phyloP scores from a whole-genome alignment of 2,329 filamentous ascomycete genomes.

The Chaetomiaceae sp. region DNA sequence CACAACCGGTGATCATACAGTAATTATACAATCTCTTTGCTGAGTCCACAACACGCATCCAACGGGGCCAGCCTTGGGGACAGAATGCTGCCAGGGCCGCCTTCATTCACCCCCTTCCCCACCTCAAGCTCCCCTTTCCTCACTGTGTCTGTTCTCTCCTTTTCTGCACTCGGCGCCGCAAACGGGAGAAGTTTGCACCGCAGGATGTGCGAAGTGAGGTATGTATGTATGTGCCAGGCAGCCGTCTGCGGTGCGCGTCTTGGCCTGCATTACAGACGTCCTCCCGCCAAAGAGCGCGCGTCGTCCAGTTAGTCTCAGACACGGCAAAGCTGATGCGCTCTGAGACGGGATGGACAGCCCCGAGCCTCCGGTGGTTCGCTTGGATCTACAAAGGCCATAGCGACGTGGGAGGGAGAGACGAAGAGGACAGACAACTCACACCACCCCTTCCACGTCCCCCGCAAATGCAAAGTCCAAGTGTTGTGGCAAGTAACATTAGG shows the following conservation, averaged over 20 bases:
- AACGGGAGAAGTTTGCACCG: too few relatives aligned
- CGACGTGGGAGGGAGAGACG: neutral
- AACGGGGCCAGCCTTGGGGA: too few relatives aligned
- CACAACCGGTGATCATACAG: too few relatives aligned
- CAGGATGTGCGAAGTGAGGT: too few relatives aligned
- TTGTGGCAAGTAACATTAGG: too few relatives aligned
- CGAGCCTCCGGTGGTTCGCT: neutral
- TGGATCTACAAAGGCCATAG: neutral
- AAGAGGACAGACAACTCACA: neutral
- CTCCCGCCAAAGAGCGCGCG: slow-evolving; percentile 2
- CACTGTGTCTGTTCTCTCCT: neutral
- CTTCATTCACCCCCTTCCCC: too few relatives aligned
- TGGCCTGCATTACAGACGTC: slow-evolving; percentile 17
- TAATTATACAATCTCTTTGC: too few relatives aligned
- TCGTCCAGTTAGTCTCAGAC: neutral
- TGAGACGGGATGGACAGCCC: slow-evolving; percentile 3
- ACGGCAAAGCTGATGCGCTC: neutral
- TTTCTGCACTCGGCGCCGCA: neutral
- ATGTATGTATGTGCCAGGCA: slow-evolving; percentile 10
- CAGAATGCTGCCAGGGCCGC: too few relatives aligned
- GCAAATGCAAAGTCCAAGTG: too few relatives aligned
- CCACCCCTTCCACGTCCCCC: neutral
- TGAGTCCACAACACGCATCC: too few relatives aligned
- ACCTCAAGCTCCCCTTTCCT: too few relatives aligned
- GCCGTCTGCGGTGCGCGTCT: slow-evolving; percentile 14